phyloP scores from a whole-genome alignment of 2,329 filamentous ascomycete genomes.

The Chaetomium globosum region DNA sequence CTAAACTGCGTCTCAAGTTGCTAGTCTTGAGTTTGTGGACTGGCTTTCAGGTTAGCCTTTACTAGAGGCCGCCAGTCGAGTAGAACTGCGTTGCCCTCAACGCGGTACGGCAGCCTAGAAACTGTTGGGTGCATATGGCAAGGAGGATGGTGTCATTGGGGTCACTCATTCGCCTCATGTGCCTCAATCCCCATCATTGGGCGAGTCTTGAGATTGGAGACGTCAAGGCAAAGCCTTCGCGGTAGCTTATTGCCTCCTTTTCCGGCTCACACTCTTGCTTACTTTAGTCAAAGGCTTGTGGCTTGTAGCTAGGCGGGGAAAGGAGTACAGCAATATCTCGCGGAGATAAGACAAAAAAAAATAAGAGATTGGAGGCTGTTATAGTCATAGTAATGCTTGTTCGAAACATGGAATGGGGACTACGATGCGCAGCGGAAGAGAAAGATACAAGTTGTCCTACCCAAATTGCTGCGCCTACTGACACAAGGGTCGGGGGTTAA shows the following conservation, averaged over 20 bases:
- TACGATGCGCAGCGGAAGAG: background rate
- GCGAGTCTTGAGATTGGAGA: background rate
- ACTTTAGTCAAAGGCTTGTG: background rate
- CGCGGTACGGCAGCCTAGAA: no score
- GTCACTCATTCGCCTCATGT: background rate
- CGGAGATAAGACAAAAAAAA: background rate
- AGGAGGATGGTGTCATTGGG: no score
- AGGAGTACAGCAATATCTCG: background rate
- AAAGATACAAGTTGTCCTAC: conserved; percentile 21
- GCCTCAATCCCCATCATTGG: background rate
- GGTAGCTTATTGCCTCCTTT: background rate
- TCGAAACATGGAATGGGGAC: background rate
- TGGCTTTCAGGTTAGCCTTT: no score
- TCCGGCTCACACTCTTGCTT: background rate
- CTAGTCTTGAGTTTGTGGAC: background rate
- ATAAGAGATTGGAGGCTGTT: background rate
- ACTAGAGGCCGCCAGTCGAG: no score
- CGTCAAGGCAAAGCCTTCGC: background rate
- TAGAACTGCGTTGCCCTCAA: no score
- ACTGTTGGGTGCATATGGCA: no score
- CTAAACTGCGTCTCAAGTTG: background rate
- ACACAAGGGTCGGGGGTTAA: conserved; percentile 9
- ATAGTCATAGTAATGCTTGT: conserved; percentile 3
- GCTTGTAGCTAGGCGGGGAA: background rate
- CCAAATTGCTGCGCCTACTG: conserved; percentile 19